Base-by-base conservation (phyloP, 495 filamentous ascomycete species). In the Daldinia childiae region DNA sequence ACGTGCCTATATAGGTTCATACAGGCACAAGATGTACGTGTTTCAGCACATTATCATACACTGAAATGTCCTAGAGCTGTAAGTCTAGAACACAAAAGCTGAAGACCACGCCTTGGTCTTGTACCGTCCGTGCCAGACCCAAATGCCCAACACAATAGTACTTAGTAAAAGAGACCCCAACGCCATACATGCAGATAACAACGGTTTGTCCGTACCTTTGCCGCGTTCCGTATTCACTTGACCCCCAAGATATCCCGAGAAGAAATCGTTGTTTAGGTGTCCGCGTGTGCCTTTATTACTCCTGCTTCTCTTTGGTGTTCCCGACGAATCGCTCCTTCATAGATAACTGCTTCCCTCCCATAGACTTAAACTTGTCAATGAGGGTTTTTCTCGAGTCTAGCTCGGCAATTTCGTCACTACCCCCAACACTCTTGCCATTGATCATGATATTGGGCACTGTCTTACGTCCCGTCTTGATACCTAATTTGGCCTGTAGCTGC, bases 371-470 rank as follows among this genome's bases (percentile, higher is more conserved):
- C 73, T 89, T 95, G 39, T 88, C 89, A 30, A 86, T 83, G 63
- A 99, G 81, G 62, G 84, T 86, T 68, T 89, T 90, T n/a, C 86
- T 85, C 43, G 81, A 74, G 76, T 97, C 89, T 65, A 98, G 77
- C 26, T 86, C 89, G 41, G 87, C 86, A 64, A 98, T 86, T 36
- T 97, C 93, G 74, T 98, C 95, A 50, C 93, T 89, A 29, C 95
- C 95, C 27, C 95, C 95, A 69, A 98, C 94, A 74, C 91, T 95
- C 77, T 90, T 89, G 4, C 92, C 95, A 74, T 90, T 92, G 51
- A 99, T 86, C 62, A 99, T 82, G 30, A 99, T 84, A 74, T 99
- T 99, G 2, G 95, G 95, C 2, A 99, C 95, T 1, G 95, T 99
- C 56, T 82, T 83, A 24, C 95, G 84, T 26, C 92, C 92, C 2